Conservation (phyloP, 345 rosid genomes). For the Hypericum androsaemum region DNA sequence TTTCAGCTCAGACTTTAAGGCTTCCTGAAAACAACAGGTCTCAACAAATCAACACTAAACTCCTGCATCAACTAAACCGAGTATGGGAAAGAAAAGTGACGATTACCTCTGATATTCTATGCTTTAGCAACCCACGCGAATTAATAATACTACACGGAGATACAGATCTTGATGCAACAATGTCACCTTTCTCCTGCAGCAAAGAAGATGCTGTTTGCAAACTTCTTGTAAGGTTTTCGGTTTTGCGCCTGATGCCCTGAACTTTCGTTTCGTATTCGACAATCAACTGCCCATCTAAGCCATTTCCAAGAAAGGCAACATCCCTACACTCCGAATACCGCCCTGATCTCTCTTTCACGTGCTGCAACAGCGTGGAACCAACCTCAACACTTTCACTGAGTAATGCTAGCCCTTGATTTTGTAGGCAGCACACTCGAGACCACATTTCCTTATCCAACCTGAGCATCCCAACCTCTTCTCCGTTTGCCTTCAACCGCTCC, state of each 20-base stretch:
- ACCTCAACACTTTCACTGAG: conserved; percentile 51
- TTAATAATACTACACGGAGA: conserved; percentile 11
- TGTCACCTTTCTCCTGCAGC: conserved; percentile 55
- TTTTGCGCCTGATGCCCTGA: conserved; percentile 59
- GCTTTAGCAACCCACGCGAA: conserved; percentile 25
- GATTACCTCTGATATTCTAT: conserved; percentile 52
- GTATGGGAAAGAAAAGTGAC: not conserved
- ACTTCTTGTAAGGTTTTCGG: conserved; percentile 63
- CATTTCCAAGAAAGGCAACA: conserved; percentile 20
- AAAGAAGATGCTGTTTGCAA: conserved; percentile 54
- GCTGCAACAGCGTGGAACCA: conserved; percentile 55
- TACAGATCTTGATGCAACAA: conserved; percentile 31
- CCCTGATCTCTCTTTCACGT: conserved; percentile 41
- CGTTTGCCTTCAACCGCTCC: conserved; percentile 58
- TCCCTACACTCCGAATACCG: conserved; percentile 39
- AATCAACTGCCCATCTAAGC: conserved; percentile 57
- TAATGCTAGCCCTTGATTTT: conserved; percentile 65
- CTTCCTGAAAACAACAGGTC: conserved; percentile 30
- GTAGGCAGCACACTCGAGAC: conserved; percentile 52
- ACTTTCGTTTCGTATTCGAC: conserved; percentile 64
- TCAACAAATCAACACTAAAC: no score
- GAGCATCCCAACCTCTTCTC: conserved; percentile 40
- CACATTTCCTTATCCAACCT: conserved; percentile 67
- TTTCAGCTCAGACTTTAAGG: conserved; percentile 49
- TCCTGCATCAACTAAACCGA: no score